Conservation (phyloP, 2,329 filamentous ascomycete species). For the Epicoccum nigrum region DNA sequence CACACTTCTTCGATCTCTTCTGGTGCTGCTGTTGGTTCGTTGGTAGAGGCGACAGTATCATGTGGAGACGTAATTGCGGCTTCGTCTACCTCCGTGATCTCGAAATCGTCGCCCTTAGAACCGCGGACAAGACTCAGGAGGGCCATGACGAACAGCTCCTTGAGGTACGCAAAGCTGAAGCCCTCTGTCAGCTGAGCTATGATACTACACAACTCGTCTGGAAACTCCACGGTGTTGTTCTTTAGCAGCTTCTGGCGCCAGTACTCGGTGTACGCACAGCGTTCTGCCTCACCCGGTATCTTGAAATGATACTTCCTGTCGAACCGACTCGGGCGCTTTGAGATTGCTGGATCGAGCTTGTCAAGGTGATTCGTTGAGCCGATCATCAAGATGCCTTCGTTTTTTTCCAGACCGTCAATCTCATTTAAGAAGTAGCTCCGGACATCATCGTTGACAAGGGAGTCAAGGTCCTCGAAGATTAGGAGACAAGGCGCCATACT, state of each 20-base stretch:
- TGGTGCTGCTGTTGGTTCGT: neutral
- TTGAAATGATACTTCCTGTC: conserved; percentile 54
- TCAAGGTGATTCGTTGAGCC: conserved; percentile 69
- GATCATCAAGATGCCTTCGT: conserved; percentile 72
- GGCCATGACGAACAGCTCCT: conserved; percentile 50
- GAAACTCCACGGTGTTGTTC: conserved; percentile 44
- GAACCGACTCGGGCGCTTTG: conserved; percentile 52
- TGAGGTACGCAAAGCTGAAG: conserved; percentile 52
- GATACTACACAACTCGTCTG: conserved; percentile 40
- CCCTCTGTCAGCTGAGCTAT: conserved; percentile 47
- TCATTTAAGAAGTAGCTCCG: conserved; percentile 75
- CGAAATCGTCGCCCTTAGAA: conserved; percentile 33
- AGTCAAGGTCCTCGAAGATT: conserved; percentile 73
- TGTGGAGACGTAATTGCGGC: conserved; percentile 19
- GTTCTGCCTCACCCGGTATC: conserved; percentile 42
- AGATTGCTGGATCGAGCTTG: conserved; percentile 66
- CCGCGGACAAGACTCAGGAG: conserved; percentile 44
- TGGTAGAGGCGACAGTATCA: neutral
- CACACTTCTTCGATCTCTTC: conserved; percentile 19
- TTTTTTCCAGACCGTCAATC: conserved; percentile 69
- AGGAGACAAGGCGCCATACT: conserved; percentile 69
- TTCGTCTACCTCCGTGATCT: conserved; percentile 32
- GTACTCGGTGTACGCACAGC: conserved; percentile 49
- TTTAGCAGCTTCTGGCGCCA: conserved; percentile 49
- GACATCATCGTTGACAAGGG: conserved; percentile 63